Evolutionary conservation across 2,329 filamentous ascomycete genomes (phyloP).

Genomic region (Trichoderma breve): DNA sequence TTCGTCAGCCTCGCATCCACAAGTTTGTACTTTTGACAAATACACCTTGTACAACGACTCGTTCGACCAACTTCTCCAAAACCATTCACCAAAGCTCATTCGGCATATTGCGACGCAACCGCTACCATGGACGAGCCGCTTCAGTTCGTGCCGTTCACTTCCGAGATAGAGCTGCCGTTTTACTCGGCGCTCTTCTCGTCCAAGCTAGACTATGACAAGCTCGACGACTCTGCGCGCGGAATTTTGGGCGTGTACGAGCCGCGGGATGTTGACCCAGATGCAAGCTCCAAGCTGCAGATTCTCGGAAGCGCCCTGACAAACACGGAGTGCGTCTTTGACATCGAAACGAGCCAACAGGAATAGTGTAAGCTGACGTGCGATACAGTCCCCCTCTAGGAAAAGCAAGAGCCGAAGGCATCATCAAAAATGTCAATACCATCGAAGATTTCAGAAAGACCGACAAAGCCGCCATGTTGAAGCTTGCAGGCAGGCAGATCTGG

Average conservation of each 20-base stretch:
- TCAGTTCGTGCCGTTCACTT: slow-evolving; percentile 84
- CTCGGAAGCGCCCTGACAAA: slow-evolving; percentile 81
- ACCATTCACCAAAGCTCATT: not conserved
- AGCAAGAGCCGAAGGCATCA: slow-evolving; percentile 85
- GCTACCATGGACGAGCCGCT: slow-evolving; percentile 51
- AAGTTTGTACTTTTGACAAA: not conserved
- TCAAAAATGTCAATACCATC: slow-evolving; percentile 94
- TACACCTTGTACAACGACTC: not conserved
- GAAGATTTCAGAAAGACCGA: slow-evolving; percentile 88
- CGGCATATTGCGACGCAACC: not conserved
- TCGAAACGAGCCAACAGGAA: slow-evolving; percentile 25
- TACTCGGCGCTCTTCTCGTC: slow-evolving; percentile 87
- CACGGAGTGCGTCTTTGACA: slow-evolving; percentile 63
- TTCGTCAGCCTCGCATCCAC: not conserved
- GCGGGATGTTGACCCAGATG: slow-evolving; percentile 67
- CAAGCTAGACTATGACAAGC: slow-evolving; percentile 96
- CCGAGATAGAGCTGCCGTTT: slow-evolving; percentile 93
- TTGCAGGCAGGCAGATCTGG: slow-evolving; percentile 87
- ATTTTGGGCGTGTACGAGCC: slow-evolving; percentile 89
- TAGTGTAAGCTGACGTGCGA: slow-evolving; percentile 29
- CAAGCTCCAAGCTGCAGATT: slow-evolving; percentile 86
- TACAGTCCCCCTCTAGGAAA: slow-evolving; percentile 64
- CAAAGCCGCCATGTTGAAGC: slow-evolving; percentile 73
- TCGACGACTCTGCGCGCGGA: slow-evolving; percentile 86
- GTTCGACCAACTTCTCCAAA: not conserved